phyloP scores from a whole-genome alignment of 345 rosid genomes.

The Linum tenue region DNA sequence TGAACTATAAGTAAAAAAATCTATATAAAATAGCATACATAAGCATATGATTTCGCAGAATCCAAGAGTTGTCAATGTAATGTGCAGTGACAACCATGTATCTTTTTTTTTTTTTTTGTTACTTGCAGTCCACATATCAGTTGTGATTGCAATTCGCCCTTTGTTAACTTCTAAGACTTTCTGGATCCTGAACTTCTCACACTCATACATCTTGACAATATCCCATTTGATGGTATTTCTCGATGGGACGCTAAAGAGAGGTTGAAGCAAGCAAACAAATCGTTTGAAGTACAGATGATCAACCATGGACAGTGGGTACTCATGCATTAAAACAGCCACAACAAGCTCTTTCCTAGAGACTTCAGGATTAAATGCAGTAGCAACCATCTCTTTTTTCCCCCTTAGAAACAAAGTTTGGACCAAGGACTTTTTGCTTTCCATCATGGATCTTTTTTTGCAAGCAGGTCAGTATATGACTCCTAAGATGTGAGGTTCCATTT shows the following conservation, averaged over 20 bases:
- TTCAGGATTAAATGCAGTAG: too few relatives aligned
- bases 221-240: not conserved
- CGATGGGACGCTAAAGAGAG: not conserved
- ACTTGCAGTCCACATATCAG: not conserved
- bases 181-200: not conserved
- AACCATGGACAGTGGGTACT: not conserved
- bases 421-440: too few relatives aligned
- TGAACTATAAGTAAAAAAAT: too few relatives aligned
- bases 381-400: too few relatives aligned
- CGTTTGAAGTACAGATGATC: not conserved
- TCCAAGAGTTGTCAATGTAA: not conserved
- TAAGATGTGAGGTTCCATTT: too few relatives aligned
- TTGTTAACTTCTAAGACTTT: not conserved
- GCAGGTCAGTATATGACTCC: too few relatives aligned
- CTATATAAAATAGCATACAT: too few relatives aligned
- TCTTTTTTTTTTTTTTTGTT: not conserved
- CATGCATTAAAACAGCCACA: not conserved
- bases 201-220: not conserved
- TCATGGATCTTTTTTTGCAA: too few relatives aligned
- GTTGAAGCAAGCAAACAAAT: not conserved
- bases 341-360: too few relatives aligned
- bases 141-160: not conserved
- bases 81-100: not conserved
- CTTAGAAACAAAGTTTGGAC: too few relatives aligned
- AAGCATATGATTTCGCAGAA: not conserved